These are phyloP conservation scores for Diutina neorugosa DNA, from an alignment of 1,139 yeast genomes.

Conservation along the genomic window DNA sequence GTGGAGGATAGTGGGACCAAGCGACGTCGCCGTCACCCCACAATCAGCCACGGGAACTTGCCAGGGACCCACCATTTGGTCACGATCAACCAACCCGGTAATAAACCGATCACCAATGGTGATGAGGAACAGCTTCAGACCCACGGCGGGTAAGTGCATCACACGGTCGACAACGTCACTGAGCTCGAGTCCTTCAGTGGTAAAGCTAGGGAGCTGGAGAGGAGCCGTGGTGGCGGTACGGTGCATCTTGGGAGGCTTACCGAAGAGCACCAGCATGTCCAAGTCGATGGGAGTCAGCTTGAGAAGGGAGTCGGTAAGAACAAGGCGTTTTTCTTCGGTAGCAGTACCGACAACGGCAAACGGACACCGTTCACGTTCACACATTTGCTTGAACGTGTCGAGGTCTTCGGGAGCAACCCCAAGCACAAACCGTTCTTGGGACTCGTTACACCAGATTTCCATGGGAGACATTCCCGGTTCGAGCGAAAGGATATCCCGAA, in stretches of 20 bases:
- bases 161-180: slow-evolving; percentile 74
- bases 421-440: slow-evolving; percentile 94
- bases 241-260: slow-evolving; percentile 94
- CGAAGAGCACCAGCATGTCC: slow-evolving; percentile 94
- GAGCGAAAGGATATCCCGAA: slow-evolving; percentile 78
- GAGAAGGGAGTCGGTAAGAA: slow-evolving; percentile 69
- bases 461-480: slow-evolving; percentile 99
- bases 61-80: slow-evolving; percentile 99
- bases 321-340: slow-evolving; percentile 71
- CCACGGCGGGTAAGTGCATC: slow-evolving; percentile 84
- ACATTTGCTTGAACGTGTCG: slow-evolving; percentile 58
- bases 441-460: slow-evolving; percentile 99
- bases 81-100: slow-evolving; percentile 94
- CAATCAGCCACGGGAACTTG: slow-evolving; percentile 99
- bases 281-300: slow-evolving; percentile 82
- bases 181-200: slow-evolving; percentile 20
- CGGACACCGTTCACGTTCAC: slow-evolving; percentile 94
- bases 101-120: slow-evolving; percentile 97
- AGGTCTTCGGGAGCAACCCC: slow-evolving; percentile 82
- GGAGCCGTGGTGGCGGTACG: slow-evolving; percentile 61
- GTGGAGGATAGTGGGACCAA: slow-evolving; percentile 54
- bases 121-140: slow-evolving; percentile 86
- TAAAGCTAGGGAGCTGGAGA: slow-evolving; percentile 40
- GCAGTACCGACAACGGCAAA: slow-evolving; percentile 94
- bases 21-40: slow-evolving; percentile 88